A percentile compares a stretch with the other conserved stretches of the same genome.
Evolutionary conservation across 768 basidiomycete species (phyloP).

Genomic region (Kwoniella mangroviensis): DNA sequence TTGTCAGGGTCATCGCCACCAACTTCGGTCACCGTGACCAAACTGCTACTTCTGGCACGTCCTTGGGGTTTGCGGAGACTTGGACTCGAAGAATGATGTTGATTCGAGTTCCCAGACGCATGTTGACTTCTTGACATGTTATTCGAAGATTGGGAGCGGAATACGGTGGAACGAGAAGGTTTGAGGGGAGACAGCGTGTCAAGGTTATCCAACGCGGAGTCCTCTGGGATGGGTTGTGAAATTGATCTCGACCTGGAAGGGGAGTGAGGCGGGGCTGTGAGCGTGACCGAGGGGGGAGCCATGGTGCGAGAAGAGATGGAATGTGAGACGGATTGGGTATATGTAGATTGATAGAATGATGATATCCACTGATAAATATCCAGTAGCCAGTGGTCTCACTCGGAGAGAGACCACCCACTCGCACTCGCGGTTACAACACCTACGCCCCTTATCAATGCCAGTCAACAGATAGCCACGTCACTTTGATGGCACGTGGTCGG

Average conservation of each 20-base stretch:
- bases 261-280: constrained; percentile 44
- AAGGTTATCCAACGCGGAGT: constrained; percentile 18
- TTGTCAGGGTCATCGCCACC: constrained; percentile 57
- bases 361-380: not conserved
- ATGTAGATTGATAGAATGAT: not conserved
- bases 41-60: constrained; percentile 55
- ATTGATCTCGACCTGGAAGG: constrained; percentile 47
- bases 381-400: no score
- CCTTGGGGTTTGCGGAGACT: constrained; percentile 31
- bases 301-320: constrained; percentile 17
- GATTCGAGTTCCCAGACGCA: not conserved
- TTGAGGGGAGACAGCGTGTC: constrained; percentile 28
- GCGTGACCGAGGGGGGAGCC: constrained; percentile 39
- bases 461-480: no score
- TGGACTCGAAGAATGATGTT: constrained; percentile 8
- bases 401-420: no score
- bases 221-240: constrained; percentile 51
- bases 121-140: constrained; percentile 16
- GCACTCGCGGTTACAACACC: no score
- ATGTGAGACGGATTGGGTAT: not conserved
- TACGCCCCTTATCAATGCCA: no score
- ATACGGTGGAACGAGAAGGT: constrained; percentile 24
- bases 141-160: constrained; percentile 38
- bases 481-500: no score
- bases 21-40: constrained; percentile 59